A percentile compares a stretch with the other conserved stretches of the same genome.
Conservation (phyloP, 148 eudicot genomes). For the Vaccinium corymbosum region DNA sequence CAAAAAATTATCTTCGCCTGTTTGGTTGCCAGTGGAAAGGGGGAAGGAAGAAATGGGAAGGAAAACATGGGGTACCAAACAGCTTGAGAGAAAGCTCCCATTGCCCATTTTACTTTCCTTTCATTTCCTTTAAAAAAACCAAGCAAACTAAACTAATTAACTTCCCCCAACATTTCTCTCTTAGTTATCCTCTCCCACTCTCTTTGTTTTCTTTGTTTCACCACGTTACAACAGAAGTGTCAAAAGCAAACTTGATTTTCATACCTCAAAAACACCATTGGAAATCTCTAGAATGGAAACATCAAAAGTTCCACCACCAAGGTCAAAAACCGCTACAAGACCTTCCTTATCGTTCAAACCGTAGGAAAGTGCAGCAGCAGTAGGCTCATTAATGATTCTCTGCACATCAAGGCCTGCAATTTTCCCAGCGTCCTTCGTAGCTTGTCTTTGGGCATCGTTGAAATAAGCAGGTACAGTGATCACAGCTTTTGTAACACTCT, state of each 20-base stretch:
- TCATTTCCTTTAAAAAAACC: not conserved
- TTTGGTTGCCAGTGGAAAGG: not conserved
- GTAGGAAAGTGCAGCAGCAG: conserved; percentile 98
- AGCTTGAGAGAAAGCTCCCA: not conserved
- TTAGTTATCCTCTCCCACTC: not conserved
- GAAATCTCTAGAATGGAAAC: conserved; percentile 93
- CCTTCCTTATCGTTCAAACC: conserved; percentile 95
- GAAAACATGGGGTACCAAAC: not conserved
- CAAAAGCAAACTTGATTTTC: not conserved
- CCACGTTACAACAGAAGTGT: not conserved
- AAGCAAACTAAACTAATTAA: not conserved
- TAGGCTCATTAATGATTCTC: conserved; percentile 94
- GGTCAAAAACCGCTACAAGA: conserved; percentile 91
- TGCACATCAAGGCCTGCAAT: conserved; percentile 93
- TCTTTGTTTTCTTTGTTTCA: not conserved
- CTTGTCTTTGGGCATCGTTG: conserved; percentile 97
- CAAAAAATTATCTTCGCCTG: not conserved
- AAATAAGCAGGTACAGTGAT: conserved; percentile 94
- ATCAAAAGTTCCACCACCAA: conserved; percentile 99
- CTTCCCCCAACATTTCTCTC: not conserved
- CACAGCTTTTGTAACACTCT: conserved; percentile 72
- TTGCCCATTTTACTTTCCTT: not conserved
- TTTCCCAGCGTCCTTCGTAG: conserved; percentile 93
- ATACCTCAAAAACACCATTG: conserved; percentile 94
- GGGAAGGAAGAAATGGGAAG: not conserved